phyloP scores from a whole-genome alignment of 2,329 filamentous ascomycete species.

The Chaetothyriales sp. region DNA sequence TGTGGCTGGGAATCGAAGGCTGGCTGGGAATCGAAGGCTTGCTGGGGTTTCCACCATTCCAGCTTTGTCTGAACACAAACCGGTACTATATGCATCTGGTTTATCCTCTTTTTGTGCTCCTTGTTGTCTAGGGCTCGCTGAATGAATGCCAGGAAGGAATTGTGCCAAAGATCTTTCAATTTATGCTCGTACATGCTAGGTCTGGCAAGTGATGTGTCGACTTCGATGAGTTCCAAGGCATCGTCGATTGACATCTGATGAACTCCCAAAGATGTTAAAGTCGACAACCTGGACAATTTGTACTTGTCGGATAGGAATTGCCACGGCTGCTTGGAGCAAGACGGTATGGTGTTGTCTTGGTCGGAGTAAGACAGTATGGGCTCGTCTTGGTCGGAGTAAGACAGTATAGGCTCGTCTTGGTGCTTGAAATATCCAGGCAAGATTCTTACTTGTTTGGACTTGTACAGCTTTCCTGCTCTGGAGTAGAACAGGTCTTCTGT shows the following conservation, averaged over 20 bases:
- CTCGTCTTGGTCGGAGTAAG: neutral
- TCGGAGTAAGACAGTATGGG: slow-evolving; percentile 1
- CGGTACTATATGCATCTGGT: slow-evolving; percentile 3
- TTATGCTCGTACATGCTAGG: neutral
- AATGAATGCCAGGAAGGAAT: slow-evolving; percentile 4
- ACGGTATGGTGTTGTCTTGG: too few relatives aligned
- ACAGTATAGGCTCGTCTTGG: slow-evolving; percentile 2
- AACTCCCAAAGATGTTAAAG: slow-evolving; percentile 3
- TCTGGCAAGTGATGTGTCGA: neutral
- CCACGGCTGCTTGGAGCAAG: too few relatives aligned
- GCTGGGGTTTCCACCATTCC: slow-evolving; percentile 1
- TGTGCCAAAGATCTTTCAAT: slow-evolving; percentile 5
- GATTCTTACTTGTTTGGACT: slow-evolving; percentile 1
- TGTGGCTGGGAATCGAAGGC: too few relatives aligned
- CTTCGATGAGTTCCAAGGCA: slow-evolving; percentile 3
- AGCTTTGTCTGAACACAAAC: slow-evolving; percentile 2
- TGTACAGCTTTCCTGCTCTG: neutral
- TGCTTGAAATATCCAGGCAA: slow-evolving; percentile 1
- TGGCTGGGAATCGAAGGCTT: too few relatives aligned
- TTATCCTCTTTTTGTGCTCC: slow-evolving; percentile 1
- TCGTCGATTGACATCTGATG: slow-evolving; percentile 1
- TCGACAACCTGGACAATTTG: neutral
- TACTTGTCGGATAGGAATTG: neutral
- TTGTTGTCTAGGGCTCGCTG: neutral
- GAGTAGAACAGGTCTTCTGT: slow-evolving; percentile 4